These are phyloP conservation scores for Fremontodendron californicum DNA, from an alignment of 345 rosid species.

Conservation along the genomic window DNA sequence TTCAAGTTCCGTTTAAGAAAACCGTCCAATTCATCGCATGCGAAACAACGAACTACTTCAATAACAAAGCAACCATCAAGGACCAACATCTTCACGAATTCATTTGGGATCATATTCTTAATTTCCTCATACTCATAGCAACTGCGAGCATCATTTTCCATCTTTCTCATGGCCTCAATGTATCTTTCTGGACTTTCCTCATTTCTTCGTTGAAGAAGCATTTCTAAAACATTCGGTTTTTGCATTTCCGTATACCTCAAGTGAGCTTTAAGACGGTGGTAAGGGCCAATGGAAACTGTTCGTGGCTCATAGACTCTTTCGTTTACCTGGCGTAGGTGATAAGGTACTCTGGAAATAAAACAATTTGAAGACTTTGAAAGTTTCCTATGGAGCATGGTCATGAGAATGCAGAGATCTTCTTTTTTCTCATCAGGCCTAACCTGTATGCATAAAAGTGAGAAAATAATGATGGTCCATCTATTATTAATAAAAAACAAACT, in stretches of 20 bases:
- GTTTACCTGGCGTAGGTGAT: constrained; percentile 4
- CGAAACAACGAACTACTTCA: constrained; percentile 5
- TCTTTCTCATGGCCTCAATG: neutral
- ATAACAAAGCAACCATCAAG: too few species aligned
- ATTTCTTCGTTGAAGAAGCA: neutral
- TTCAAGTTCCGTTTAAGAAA: too few species aligned
- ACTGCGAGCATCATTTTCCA: constrained; percentile 19
- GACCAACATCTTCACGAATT: too few species aligned
- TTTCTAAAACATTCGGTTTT: neutral
- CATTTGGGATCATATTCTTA: too few species aligned
- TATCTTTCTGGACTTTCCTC: neutral
- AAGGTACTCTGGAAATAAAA: constrained; percentile 9
- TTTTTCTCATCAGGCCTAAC: too few species aligned
- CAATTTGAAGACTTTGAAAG: too few species aligned
- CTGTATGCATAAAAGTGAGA: too few species aligned
- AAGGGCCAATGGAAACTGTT: constrained; percentile 19
- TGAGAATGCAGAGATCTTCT: too few species aligned
- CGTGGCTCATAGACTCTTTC: constrained; percentile 18
- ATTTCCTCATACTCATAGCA: neutral
- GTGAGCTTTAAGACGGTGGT: constrained; percentile 1
- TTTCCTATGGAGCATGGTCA: too few species aligned
- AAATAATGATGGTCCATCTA: too few species aligned
- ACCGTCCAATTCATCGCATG: neutral
- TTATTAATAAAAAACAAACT: too few species aligned
- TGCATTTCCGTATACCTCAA: constrained; percentile 11